These are phyloP conservation scores for Mortierella sp. DNA, from an alignment of 371 early-diverging fungal species.

Conservation along the genomic window DNA sequence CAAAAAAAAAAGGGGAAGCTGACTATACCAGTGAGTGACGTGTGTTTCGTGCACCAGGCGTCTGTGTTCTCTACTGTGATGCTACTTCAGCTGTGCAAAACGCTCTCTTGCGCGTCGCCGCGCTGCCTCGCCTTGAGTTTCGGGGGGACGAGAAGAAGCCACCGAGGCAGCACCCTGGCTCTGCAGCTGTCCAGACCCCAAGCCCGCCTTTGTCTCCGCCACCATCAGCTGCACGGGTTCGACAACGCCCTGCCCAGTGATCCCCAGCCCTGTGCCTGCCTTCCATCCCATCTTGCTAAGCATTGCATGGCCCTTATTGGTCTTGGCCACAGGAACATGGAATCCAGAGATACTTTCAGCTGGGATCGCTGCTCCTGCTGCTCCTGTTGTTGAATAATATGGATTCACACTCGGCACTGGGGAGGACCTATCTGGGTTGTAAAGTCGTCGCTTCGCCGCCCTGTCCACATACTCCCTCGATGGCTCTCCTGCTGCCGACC, in stretches of 20 bases:
- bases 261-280: constrained; percentile 56
- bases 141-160: constrained; percentile 9
- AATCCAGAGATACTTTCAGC: constrained; percentile 12
- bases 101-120: constrained; percentile 42
- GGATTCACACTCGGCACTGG: constrained; percentile 15
- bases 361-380: neutral
- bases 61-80: neutral
- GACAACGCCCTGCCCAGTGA: constrained; percentile 47
- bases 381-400: neutral
- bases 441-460: constrained; percentile 50
- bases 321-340: constrained; percentile 44
- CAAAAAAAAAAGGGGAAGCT: too few species aligned
- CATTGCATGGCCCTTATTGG: constrained; percentile 55
- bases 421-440: constrained; percentile 47
- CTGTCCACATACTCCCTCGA: constrained; percentile 46
- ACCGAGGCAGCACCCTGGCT: constrained; percentile 27
- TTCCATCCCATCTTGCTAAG: constrained; percentile 61
- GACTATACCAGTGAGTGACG: neutral
- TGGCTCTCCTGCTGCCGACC: neutral
- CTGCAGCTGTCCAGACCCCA: constrained; percentile 32
- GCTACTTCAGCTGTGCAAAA: constrained; percentile 32
- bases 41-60: neutral
- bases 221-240: constrained; percentile 54
- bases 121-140: constrained; percentile 29
- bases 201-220: constrained; percentile 31